Evolutionary conservation across 345 rosid genomes (phyloP), one percentile per base, ranked within the genome.

Genomic region (Salix caprea): DNA sequence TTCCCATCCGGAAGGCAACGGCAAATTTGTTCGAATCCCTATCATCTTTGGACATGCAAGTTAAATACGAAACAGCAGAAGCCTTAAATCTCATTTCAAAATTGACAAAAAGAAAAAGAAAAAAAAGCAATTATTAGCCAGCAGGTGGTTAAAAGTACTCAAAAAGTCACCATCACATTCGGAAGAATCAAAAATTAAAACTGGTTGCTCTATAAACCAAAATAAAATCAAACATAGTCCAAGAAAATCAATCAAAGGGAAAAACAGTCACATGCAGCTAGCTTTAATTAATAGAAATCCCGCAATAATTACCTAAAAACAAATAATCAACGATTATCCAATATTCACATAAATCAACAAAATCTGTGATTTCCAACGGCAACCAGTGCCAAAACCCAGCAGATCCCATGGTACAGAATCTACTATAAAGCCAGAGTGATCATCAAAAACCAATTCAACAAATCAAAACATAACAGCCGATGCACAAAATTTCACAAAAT

Each of bases 1-100:
- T 84, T 93, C 99, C 91, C 90, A 71, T 2, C 84, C 81, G 2
- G 97, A 85, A 62, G 99, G 99, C 81, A 95, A 76, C 30, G 97
- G 96, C 82, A 95, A 77, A 15, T 94, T 90, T 23, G 85, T 81
- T 77, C 91, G 86, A 54, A 93, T 81, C 61, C 89, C 93, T 37
- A 95, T 89, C 81, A 92, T 79, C 97, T 94, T 90, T 68, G n/a
- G 54, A 78, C 65, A 70, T 12, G 44, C 37, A 73, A 39, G 60
- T 50, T 10, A 75, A 66, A 46, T 14, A n/a, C 13, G 46, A 24
- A 44, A 21, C 23, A 74, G 60, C n/a, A 72, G 24, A 14, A 24
- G 19, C 65, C 23, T 52, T n/a, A 23, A 15, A 58, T 58, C 28
- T 58, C 64, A 58, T 58, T 58, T 58, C 64, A 58, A 58, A 11